phyloP scores from a whole-genome alignment of 768 basidiomycete genomes.

The Mycena pura region DNA sequence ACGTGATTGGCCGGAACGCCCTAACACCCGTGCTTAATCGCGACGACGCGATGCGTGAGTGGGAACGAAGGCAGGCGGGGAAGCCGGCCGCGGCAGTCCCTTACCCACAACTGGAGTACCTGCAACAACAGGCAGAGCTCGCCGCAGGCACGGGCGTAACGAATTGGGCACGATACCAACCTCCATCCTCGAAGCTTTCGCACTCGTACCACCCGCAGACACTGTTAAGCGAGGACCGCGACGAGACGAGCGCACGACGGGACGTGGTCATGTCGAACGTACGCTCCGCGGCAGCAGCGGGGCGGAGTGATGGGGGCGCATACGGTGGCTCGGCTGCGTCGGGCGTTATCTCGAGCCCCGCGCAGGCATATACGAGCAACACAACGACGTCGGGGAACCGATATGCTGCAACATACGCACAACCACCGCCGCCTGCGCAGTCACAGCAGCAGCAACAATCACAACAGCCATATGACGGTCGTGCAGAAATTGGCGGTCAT shows the following conservation, averaged over 20 bases:
- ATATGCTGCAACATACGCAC: slow-evolving; percentile 63
- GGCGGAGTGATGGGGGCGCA: slow-evolving; percentile 47
- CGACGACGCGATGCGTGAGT: slow-evolving; percentile 94
- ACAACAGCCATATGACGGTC: slow-evolving; percentile 59
- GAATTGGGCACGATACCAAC: slow-evolving; percentile 66
- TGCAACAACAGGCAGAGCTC: slow-evolving; percentile 93
- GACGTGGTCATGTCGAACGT: slow-evolving; percentile 87
- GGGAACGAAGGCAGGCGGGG: slow-evolving; percentile 89
- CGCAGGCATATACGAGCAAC: slow-evolving; percentile 70
- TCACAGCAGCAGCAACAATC: slow-evolving; percentile 42
- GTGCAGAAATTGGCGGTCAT: slow-evolving; percentile 70
- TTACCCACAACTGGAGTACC: slow-evolving; percentile 88
- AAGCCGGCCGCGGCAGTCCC: slow-evolving; percentile 74
- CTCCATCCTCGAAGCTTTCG: slow-evolving; percentile 69
- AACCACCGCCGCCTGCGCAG: slow-evolving; percentile 44
- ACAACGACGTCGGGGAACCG: slow-evolving; percentile 63
- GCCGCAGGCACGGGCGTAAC: slow-evolving; percentile 65
- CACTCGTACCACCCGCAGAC: slow-evolving; percentile 73
- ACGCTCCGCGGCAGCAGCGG: slow-evolving; percentile 56
- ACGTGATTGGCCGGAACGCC: slow-evolving; percentile 81
- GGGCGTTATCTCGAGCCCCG: slow-evolving; percentile 72
- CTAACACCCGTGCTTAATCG: slow-evolving; percentile 93
- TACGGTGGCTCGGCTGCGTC: slow-evolving; percentile 3
- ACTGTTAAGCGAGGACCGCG: slow-evolving; percentile 58
- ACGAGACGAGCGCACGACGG: slow-evolving; percentile 45